Evolutionary conservation across 306 rosid species (phyloP).

Genomic region (Rosa rugosa): DNA sequence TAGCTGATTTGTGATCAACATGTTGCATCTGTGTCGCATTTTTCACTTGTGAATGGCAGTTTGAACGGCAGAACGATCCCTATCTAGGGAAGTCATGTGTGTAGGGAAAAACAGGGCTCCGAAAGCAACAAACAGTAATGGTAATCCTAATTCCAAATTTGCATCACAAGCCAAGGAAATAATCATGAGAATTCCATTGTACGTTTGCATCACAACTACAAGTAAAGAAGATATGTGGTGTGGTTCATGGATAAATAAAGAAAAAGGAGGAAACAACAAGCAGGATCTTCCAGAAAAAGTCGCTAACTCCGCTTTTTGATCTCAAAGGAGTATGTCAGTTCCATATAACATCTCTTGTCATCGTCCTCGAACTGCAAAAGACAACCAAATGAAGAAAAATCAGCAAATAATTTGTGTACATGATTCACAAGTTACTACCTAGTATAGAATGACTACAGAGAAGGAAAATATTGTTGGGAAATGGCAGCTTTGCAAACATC

Average conservation of each 20-base stretch:
- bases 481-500: neutral
- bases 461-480: neutral
- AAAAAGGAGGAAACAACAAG: neutral
- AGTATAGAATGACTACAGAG: conserved; percentile 2
- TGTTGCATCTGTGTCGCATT: neutral
- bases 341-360: conserved; percentile 54
- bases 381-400: neutral
- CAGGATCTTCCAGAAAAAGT: conserved; percentile 6
- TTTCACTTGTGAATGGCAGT: too few species aligned
- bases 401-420: neutral
- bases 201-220: conserved; percentile 7
- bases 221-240: conserved; percentile 13
- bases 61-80: too few species aligned
- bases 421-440: neutral
- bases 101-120: neutral
- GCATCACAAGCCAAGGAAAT: neutral
- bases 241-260: neutral
- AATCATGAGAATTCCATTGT: neutral
- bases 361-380: conserved; percentile 55
- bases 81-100: neutral
- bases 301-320: conserved; percentile 39
- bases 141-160: neutral
- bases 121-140: neutral
- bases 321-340: conserved; percentile 49
- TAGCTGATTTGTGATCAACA: neutral